phyloP scores from a whole-genome alignment of 257 asterid genomes.

The Pogostemon cablin region DNA sequence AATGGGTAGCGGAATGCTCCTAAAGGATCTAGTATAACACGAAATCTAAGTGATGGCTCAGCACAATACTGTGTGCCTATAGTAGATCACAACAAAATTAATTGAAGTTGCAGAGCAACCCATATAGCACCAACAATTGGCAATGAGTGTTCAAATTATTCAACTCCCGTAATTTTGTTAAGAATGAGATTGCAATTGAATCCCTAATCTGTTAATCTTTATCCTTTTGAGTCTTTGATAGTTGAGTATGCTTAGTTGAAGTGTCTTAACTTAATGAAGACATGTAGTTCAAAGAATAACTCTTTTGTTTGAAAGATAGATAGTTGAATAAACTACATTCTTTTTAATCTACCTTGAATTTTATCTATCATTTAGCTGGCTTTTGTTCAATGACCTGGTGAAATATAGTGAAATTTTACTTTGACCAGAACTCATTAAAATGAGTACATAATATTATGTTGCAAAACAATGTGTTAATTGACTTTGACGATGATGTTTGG shows the following conservation, averaged over 20 bases:
- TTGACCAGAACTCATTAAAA: conserved; percentile 2
- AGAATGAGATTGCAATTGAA: background rate
- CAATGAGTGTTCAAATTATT: conserved; percentile 6
- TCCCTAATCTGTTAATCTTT: conserved; percentile 2
- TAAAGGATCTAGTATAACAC: conserved; percentile 1
- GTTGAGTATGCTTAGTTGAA: background rate
- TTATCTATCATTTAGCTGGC: background rate
- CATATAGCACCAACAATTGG: background rate
- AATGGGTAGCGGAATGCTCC: background rate
- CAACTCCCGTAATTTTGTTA: background rate
- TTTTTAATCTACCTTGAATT: background rate
- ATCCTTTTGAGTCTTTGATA: background rate
- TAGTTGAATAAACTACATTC: background rate
- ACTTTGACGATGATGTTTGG: background rate
- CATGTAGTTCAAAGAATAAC: background rate
- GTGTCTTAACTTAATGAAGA: background rate
- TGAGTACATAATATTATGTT: background rate
- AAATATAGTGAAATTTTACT: background rate
- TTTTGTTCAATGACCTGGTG: background rate
- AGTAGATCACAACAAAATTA: background rate
- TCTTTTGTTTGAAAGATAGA: background rate
- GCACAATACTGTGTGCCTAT: background rate
- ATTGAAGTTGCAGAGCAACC: background rate
- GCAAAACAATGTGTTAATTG: background rate
- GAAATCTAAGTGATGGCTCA: conserved; percentile 1